Evolutionary conservation across 192 early-diverging fungal species (phyloP).

Genomic region (Podila horticola): DNA sequence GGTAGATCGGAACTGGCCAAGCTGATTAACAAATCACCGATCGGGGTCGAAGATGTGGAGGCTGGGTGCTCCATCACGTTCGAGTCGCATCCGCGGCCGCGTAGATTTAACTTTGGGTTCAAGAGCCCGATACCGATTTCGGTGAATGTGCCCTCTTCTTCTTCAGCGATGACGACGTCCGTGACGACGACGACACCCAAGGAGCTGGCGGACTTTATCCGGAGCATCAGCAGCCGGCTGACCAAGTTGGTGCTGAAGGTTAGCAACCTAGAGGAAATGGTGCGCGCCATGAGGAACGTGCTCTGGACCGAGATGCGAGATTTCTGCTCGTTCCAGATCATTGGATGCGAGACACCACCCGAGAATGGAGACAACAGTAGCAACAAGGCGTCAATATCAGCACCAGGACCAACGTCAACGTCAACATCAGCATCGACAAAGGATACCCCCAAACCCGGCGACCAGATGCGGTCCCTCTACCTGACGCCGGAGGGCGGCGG

Average conservation of each 20-base stretch:
- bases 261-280: background rate
- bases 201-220: slow-evolving; percentile 3
- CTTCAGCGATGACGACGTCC: background rate
- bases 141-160: background rate
- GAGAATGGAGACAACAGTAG: background rate
- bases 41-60: background rate
- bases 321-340: background rate
- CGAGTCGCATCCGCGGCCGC: background rate
- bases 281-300: background rate
- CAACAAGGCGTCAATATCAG: background rate
- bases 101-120: background rate
- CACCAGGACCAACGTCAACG: background rate
- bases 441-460: background rate
- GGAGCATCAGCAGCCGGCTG: background rate
- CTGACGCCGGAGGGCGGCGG: background rate
- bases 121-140: background rate
- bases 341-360: background rate
- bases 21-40: background rate
- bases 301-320: slow-evolving; percentile 3
- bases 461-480: background rate
- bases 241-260: background rate
- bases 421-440: background rate
- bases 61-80: background rate
- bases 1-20: background rate
- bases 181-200: background rate